Conservation (phyloP, 805 yeast species). For the Debaryomyces prosopidis region DNA sequence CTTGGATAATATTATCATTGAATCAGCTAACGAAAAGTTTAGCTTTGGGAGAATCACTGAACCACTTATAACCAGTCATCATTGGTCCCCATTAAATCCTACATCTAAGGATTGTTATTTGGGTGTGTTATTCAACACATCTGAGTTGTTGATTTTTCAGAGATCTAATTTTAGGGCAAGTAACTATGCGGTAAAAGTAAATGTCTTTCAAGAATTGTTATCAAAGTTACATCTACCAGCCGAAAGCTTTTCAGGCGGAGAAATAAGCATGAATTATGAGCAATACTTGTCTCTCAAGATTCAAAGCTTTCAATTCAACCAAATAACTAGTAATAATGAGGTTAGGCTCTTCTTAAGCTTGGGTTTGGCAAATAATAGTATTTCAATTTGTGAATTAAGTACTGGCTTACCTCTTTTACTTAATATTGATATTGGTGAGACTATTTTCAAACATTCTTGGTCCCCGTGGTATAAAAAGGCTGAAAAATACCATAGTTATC, state of each 20-base stretch:
- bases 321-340: not conserved
- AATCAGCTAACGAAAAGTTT: constrained; percentile 27
- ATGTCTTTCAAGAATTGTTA: constrained; percentile 27
- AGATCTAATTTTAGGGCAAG: constrained; percentile 23
- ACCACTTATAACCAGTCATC: constrained; percentile 32
- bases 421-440: not conserved
- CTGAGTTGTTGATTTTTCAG: constrained; percentile 34
- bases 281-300: constrained; percentile 25
- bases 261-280: constrained; percentile 17
- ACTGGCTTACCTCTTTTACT: not conserved
- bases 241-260: constrained; percentile 14
- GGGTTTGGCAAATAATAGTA: not conserved
- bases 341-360: constrained; percentile 5
- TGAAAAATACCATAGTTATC: not conserved
- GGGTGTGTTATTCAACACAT: constrained; percentile 37
- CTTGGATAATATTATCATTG: constrained; percentile 23
- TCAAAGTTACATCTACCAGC: constrained; percentile 19
- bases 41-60: constrained; percentile 32
- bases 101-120: constrained; percentile 27
- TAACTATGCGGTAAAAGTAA: constrained; percentile 23
- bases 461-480: constrained; percentile 9
- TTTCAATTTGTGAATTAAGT: not conserved
- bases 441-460: constrained; percentile 11
- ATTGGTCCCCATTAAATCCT: constrained; percentile 30
- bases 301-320: constrained; percentile 26